Conservation (phyloP, 75 land plant genomes). For the Cunninghamia lanceolata region DNA sequence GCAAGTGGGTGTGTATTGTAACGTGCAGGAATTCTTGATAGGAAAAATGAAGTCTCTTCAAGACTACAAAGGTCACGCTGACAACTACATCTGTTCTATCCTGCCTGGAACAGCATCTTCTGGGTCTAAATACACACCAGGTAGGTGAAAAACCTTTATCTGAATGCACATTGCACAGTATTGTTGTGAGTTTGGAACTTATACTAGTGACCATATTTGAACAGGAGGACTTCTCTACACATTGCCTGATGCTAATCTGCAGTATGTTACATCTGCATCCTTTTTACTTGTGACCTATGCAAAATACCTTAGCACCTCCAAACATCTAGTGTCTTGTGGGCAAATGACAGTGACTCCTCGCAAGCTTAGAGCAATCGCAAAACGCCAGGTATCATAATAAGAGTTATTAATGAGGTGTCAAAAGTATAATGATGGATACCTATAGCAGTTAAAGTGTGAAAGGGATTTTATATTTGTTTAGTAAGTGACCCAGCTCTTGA, state of each 20-base stretch:
- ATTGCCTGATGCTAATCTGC: slow-evolving; percentile 69
- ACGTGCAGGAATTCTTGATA: slow-evolving; percentile 50
- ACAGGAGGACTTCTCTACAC: slow-evolving; percentile 85
- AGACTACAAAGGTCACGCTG: slow-evolving; percentile 71
- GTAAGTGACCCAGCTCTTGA: background rate
- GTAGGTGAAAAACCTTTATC: slow-evolving; percentile 14
- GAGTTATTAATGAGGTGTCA: background rate
- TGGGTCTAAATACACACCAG: slow-evolving; percentile 59
- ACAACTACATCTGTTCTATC: slow-evolving; percentile 69
- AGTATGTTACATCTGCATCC: slow-evolving; percentile 84
- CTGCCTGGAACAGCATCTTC: slow-evolving; percentile 54
- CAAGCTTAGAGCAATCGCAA: slow-evolving; percentile 54
- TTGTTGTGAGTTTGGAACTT: background rate
- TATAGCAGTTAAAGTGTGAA: background rate
- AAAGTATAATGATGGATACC: background rate
- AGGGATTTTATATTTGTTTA: no score
- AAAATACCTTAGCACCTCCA: slow-evolving; percentile 62
- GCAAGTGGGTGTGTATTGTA: background rate
- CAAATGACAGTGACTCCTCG: slow-evolving; percentile 41
- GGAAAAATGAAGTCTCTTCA: slow-evolving; percentile 51
- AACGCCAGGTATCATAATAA: slow-evolving; percentile 54
- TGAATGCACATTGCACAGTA: no score
- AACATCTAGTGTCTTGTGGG: slow-evolving; percentile 52
- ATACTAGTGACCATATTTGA: background rate
- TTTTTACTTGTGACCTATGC: slow-evolving; percentile 81